Evolutionary conservation across 768 basidiomycete species (phyloP).

Genomic region (Tulasnella sp.): DNA sequence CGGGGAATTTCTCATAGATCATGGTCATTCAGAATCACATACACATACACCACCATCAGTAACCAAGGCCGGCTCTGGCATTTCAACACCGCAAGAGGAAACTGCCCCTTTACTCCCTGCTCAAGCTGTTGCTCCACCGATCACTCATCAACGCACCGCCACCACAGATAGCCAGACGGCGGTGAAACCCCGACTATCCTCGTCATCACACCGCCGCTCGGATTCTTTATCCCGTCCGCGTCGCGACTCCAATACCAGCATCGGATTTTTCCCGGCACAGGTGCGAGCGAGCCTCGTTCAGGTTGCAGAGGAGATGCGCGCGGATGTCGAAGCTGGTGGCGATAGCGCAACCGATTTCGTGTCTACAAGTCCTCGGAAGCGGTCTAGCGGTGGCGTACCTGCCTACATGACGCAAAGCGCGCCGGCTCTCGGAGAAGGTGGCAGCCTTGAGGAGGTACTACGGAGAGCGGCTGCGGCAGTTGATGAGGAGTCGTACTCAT

Average conservation of each 20-base stretch:
- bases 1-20: constrained; percentile 54
- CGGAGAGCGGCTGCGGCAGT: constrained; percentile 9
- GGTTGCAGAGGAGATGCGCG: constrained; percentile 64
- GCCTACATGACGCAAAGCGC: background rate
- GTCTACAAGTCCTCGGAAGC: background rate
- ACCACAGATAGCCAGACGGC: background rate
- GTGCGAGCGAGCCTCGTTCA: constrained; percentile 43
- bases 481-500: constrained; percentile 7
- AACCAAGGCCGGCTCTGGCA: constrained; percentile 25
- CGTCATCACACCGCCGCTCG: constrained; percentile 27
- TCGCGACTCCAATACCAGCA: constrained; percentile 40
- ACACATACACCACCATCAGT: constrained; percentile 15
- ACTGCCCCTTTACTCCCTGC: constrained; percentile 14
- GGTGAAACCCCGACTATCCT: background rate
- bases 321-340: constrained; percentile 21
- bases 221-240: constrained; percentile 3
- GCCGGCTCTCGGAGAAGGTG: background rate
- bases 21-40: constrained; percentile 29
- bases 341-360: background rate
- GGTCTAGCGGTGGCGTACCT: background rate
- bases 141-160: background rate
- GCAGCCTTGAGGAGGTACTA: background rate
- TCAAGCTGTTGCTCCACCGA: constrained; percentile 16
- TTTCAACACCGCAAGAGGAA: constrained; percentile 3
- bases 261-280: constrained; percentile 51